Evolutionary conservation across 2,329 filamentous ascomycete genomes (phyloP), one percentile per base, ranked within the genome.

Genomic region (Elsinoe necatrix): DNA sequence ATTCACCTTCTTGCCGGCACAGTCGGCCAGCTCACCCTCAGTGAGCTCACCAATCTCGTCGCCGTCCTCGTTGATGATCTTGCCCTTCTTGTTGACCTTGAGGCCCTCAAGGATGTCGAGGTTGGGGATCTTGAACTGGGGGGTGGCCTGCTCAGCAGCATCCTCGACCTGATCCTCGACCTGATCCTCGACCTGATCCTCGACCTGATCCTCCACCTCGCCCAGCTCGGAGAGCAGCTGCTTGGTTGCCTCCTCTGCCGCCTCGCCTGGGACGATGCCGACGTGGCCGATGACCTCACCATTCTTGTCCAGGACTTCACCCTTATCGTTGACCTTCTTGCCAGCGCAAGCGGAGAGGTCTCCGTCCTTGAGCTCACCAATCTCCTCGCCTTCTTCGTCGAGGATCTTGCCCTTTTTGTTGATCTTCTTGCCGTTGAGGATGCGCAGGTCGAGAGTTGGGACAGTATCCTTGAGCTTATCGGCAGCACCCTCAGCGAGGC

Each of bases 1-100:
- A 61, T 85, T 83, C 62, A 83, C 73, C 68, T 84, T 85, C 72
- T 83, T 84, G 58, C 83, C 77, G 16, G 83, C 80, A 60, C 82
- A 84, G 60, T 84, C 80, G 12, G 77, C 69, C 11, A 84, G 68
- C 54, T 85, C 78, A 41, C 84, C 83, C 61, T 79, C 77, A 39
- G 69, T 66, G 41, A 80, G 74, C 63, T 78, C 75, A 29, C 77
- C 78, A 61, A 80, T 77, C 5, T 72, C 68, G 58, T 80, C 78
- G 21, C 77, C 77, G 54, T 78, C 77, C 62, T 78, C 76, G 61
- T 77, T 73, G 34, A 78, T 69, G 54, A 78, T 71, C 63, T 76
- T 70, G 45, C 78, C 78, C 69, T 80, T 80, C 74, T 80, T 80
- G 70, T 80, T 80, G 71, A 80, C 77, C 69, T 80, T 80, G 34